These are phyloP conservation scores for Lizanozyma gosingica DNA, from an alignment of 1,139 yeast species.

Conservation along the genomic window DNA sequence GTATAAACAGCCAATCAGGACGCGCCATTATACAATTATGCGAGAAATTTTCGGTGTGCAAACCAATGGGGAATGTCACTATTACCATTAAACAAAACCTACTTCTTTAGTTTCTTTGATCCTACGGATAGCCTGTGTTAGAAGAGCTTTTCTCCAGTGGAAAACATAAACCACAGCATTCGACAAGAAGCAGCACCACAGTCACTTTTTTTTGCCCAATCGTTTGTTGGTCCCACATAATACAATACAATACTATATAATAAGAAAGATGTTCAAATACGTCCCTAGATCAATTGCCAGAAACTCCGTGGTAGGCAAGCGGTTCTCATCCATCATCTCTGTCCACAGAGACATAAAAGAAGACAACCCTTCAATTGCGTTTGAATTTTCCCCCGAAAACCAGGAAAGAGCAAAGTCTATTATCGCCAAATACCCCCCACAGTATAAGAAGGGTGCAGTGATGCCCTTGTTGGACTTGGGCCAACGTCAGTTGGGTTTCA, in stretches of 20 bases:
- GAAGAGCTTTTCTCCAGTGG: too few relatives aligned
- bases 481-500: constrained; percentile 82
- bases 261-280: not conserved
- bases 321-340: constrained; percentile 39
- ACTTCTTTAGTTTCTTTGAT: too few relatives aligned
- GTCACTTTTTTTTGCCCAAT: too few relatives aligned
- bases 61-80: not conserved
- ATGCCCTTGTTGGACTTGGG: constrained; percentile 86
- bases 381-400: constrained; percentile 70
- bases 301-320: constrained; percentile 10
- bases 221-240: too few relatives aligned
- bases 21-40: constrained; percentile 1
- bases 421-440: constrained; percentile 74
- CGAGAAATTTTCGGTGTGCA: not conserved
- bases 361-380: constrained; percentile 62
- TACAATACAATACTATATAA: too few relatives aligned
- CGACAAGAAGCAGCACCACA: too few relatives aligned
- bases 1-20: constrained; percentile 15
- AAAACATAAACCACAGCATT: too few relatives aligned
- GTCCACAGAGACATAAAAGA: constrained; percentile 68
- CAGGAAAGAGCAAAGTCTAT: constrained; percentile 61
- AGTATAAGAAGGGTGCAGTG: constrained; percentile 80
- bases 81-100: too few relatives aligned
- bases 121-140: too few relatives aligned
- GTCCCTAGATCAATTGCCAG: constrained; percentile 4